Percentiles rank a stretch among this genome's conserved stretches.
These are phyloP conservation scores for Salvia rosmarinus DNA, from an alignment of 257 asterid species.

Conservation along the genomic window DNA sequence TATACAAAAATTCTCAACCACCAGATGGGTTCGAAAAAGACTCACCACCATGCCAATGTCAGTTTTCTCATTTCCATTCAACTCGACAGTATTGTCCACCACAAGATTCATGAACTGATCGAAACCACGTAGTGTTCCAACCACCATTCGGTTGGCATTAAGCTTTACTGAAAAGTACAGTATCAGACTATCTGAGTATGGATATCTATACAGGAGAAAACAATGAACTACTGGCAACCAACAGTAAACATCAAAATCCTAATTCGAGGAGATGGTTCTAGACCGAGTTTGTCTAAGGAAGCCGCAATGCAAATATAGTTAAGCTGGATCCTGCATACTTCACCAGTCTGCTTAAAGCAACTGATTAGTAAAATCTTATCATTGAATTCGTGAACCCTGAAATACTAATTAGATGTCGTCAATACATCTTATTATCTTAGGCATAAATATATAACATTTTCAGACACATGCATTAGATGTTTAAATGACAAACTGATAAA, in stretches of 20 bases:
- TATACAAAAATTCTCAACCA: background rate
- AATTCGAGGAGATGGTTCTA: background rate
- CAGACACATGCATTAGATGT: background rate
- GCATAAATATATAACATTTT: too few relatives aligned
- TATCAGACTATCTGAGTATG: background rate
- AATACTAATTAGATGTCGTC: background rate
- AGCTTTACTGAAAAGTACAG: slow-evolving; percentile 59
- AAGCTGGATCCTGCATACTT: background rate
- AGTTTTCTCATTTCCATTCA: slow-evolving; percentile 81
- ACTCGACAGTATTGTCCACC: slow-evolving; percentile 90
- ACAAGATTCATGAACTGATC: slow-evolving; percentile 92
- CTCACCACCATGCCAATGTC: slow-evolving; percentile 98
- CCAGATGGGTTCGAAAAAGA: background rate
- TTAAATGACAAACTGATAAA: too few relatives aligned
- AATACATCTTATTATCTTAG: background rate
- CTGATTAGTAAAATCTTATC: background rate
- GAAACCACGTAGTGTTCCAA: slow-evolving; percentile 86
- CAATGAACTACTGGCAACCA: background rate
- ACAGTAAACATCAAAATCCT: background rate
- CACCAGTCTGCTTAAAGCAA: background rate
- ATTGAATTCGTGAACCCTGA: background rate
- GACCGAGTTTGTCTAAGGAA: too few relatives aligned
- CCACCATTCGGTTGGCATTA: slow-evolving; percentile 85
- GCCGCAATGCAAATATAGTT: background rate
- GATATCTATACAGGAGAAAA: background rate